Percentiles rank a stretch among this genome's conserved stretches.
Evolutionary conservation across 2,329 filamentous ascomycete species (phyloP).

Genomic region (Exophiala calicioides): DNA sequence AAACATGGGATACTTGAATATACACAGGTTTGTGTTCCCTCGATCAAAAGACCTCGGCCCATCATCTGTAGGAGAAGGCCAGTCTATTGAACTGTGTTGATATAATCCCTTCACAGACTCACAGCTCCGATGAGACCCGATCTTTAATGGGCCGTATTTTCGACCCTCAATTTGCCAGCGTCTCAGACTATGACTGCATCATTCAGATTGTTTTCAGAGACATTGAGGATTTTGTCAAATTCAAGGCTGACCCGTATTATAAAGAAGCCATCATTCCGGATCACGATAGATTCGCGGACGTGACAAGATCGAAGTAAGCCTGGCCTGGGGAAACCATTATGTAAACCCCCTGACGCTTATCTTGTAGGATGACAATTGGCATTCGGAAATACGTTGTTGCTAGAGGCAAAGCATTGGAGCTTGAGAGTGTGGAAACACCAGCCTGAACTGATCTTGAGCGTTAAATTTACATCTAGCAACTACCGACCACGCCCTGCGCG

Average conservation of each 20-base stretch:
- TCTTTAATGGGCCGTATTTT: neutral
- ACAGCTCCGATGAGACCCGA: neutral
- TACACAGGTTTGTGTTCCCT: neutral
- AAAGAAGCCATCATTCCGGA: neutral
- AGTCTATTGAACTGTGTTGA: neutral
- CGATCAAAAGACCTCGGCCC: neutral
- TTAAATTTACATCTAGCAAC: too few relatives aligned
- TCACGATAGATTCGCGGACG: neutral
- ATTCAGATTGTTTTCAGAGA: neutral
- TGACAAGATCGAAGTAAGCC: neutral
- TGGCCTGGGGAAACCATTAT: too few relatives aligned
- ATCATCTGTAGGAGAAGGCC: neutral
- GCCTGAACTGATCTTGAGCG: too few relatives aligned
- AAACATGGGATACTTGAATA: neutral
- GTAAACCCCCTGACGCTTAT: too few relatives aligned
- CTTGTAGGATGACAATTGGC: too few relatives aligned
- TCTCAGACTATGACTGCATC: neutral
- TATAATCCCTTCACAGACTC: neutral
- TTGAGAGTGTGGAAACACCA: too few relatives aligned
- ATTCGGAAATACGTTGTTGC: too few relatives aligned
- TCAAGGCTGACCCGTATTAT: neutral
- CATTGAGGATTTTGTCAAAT: neutral
- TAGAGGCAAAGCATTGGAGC: too few relatives aligned
- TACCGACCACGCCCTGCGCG: too few relatives aligned
- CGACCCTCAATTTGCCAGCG: neutral